phyloP scores from a whole-genome alignment of 345 rosid species.

The Pseudoturritis turrita region DNA sequence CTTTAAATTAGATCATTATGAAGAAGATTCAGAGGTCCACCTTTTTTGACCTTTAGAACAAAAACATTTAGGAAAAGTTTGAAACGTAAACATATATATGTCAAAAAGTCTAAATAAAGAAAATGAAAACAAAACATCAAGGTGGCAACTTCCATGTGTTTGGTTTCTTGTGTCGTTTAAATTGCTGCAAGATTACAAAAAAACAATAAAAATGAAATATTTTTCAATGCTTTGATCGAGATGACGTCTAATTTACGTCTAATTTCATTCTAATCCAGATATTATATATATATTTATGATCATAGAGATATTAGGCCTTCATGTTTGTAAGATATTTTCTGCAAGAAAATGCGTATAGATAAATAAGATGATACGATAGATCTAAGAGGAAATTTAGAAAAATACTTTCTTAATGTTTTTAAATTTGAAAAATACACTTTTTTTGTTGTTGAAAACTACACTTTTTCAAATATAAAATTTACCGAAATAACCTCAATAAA shows the following conservation, averaged over 20 bases:
- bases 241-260: not conserved
- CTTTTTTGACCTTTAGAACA: not conserved
- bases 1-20: not conserved
- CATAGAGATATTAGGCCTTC: not conserved
- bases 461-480: too few species aligned
- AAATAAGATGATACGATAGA: too few species aligned
- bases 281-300: not conserved
- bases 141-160: constrained; percentile 2
- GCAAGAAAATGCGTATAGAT: not conserved
- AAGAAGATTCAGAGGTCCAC: not conserved
- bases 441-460: too few species aligned
- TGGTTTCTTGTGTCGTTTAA: constrained; percentile 1
- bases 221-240: not conserved
- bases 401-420: too few species aligned
- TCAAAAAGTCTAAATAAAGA: not conserved
- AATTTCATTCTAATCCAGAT: not conserved
- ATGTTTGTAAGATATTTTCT: not conserved
- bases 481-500: too few species aligned
- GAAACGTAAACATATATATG: not conserved
- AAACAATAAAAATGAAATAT: not conserved
- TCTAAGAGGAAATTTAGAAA: too few species aligned
- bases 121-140: not conserved
- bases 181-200: not conserved
- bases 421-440: too few species aligned
- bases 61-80: not conserved